Base-by-base conservation (phyloP, 495 filamentous ascomycete genomes). In the Annulohypoxylon bovei region DNA sequence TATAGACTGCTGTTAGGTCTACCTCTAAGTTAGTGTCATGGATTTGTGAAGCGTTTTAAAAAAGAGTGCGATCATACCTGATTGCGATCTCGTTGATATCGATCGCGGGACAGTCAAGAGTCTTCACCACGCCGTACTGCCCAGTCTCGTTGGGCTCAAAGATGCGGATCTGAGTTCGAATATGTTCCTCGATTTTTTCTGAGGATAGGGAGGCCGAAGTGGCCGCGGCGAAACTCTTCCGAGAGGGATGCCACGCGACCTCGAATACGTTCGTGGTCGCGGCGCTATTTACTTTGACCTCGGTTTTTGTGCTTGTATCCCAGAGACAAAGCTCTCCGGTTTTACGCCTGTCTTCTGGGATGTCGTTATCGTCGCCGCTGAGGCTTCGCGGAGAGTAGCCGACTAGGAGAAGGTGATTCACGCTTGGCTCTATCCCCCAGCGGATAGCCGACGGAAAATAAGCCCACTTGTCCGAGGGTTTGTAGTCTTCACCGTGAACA, bases 31-130 rank as follows among this genome's bases (percentile, higher is more conserved):
- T 56, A 85, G 78, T 56, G 79, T 65, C 0, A 80, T 81, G 64
- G 5, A 42, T 85, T 82, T 42, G 74, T 54, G 78, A 67, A 0
- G 79, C 81, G 64, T 78, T 81, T 57, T 81, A 84, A 4, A 47
- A 28, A 16, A 32, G 11, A 37, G n/a, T 46, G 30, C 12, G 1
- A 39, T 65, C 78, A 68, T 79, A 87, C 86, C 83, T 83, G 18
- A 89, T 81, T 0, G 89, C 88, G 4, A 98, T 83, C 70, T 94
- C 92, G 70, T 98, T 98, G 72, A 98, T 93, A 76, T 99, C 95
- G 0, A 86, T 68, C 0, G 95, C 95, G 16, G 86, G 81, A 72
- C 93, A 97, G 63, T 96, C 90, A 0, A 89, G 73, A 1, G 79
- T 78, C 50, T 82, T 78, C 23, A 83, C 64, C 8, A 78, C 75